Base-by-base conservation (phyloP, 148 eudicot genomes). In the Rhododendron kiyosumense region DNA sequence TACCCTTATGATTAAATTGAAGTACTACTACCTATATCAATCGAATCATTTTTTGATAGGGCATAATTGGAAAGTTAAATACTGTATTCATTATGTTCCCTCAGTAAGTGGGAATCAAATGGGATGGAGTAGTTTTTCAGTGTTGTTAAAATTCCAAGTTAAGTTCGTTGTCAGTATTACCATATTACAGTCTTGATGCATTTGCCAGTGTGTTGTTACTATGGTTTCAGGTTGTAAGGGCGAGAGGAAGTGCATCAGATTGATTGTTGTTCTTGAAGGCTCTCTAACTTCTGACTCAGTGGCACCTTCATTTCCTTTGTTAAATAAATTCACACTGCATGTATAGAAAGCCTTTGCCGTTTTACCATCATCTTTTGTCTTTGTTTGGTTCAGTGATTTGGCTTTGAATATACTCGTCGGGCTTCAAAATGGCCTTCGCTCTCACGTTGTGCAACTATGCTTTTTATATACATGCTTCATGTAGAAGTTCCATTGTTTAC, bases 171-270 rank as follows among this genome's bases (percentile, higher is more conserved):
- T 80, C 9, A 0, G 54, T 48, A 7, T 5, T 20, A 59, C 65
- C n/a, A 46, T 51, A 78, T 59, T 59, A 20, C 24, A 20, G n/a
- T 80, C 28, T 81, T 57, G 48, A 81, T 81, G 67, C 51, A 18
- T 57, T 57, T 52, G 83, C 28, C 7, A 7, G 63, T 38, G 74
- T 57, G 38, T 38, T 24, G 17, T 38, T 38, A 36, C 18, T 41
- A 82, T 82, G 18, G 11, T 54, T 82, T 36, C 5, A 82, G 74
- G 84, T 54, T 59, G 49, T 36, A 59, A 59, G 73, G 84, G 49
- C 75, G 4, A 38, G 12, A 20, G 15, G 28, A 34, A n/a, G 34
- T 51, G 34, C 59, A 4, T 18, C 71, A 45, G n/a, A 32, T 32
- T 57, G 14, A 15, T 81, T 80, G 28, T 77, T 79, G 73, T 24